These are phyloP conservation scores for Daldinia bambusicola DNA, from an alignment of 495 filamentous ascomycete genomes.

Conservation along the genomic window DNA sequence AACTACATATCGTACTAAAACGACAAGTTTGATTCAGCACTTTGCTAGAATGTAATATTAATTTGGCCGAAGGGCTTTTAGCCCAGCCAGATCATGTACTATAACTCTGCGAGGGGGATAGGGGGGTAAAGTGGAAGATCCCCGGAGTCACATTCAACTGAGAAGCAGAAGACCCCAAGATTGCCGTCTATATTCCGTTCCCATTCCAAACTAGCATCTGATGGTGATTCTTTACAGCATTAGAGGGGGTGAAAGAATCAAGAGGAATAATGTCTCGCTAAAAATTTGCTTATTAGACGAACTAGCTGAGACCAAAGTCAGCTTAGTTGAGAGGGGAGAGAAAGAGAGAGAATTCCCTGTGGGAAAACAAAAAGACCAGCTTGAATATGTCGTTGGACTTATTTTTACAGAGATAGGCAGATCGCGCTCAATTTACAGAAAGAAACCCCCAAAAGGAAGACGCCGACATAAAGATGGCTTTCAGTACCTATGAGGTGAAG, in stretches of 20 bases:
- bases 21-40: conserved; percentile 9
- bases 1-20: conserved; percentile 6
- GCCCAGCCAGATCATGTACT: conserved; percentile 28
- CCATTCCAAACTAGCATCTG: conserved; percentile 2
- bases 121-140: conserved; percentile 6
- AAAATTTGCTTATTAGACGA: conserved; percentile 31
- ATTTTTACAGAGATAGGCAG: conserved; percentile 40
- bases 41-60: conserved; percentile 42
- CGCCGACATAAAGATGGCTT: no score
- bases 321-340: conserved; percentile 13
- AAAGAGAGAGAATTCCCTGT: background rate
- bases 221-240: conserved; percentile 12
- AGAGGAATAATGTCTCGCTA: conserved; percentile 37
- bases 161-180: conserved; percentile 3
- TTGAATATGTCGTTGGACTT: conserved; percentile 44
- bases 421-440: conserved; percentile 37
- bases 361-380: conserved; percentile 25
- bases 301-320: background rate
- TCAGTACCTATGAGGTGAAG: background rate
- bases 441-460: conserved; percentile 5
- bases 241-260: background rate
- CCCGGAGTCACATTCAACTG: conserved; percentile 11
- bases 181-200: conserved; percentile 13
- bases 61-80: conserved; percentile 2
- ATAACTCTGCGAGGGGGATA: conserved; percentile 31